Conservation (phyloP, 148 eudicot genomes). For the Fallopia convolvulus region DNA sequence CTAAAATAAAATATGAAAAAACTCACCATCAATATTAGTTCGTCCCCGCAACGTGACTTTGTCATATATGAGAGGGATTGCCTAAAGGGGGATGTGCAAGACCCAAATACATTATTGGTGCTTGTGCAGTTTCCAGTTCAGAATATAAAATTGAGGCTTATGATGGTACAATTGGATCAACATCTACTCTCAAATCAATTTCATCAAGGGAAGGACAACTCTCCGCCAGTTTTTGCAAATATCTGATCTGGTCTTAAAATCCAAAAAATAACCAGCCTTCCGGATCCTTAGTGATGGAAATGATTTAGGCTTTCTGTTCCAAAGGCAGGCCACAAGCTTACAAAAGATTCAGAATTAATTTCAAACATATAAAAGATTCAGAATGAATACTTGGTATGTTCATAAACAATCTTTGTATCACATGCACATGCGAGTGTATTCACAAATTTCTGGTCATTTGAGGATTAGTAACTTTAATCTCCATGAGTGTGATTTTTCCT, state of each 20-base stretch:
- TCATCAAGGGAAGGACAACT: conserved; percentile 44
- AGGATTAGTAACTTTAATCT: too few species aligned
- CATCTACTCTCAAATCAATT: conserved; percentile 66
- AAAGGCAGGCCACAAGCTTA: too few species aligned
- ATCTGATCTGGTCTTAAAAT: conserved; percentile 36
- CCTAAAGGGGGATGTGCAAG: conserved; percentile 13
- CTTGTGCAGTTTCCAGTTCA: conserved; percentile 17
- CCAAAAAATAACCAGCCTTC: conserved; percentile 51
- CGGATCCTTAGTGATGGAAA: conserved; percentile 60
- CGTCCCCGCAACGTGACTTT: conserved; percentile 74
- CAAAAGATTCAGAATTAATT: too few species aligned
- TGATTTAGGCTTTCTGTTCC: conserved; percentile 46
- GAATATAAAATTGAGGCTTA: conserved; percentile 44
- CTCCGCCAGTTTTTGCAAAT: conserved; percentile 36
- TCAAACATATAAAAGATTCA: too few species aligned
- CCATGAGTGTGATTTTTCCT: too few species aligned
- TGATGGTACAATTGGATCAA: conserved; percentile 52
- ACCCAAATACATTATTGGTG: conserved; percentile 18
- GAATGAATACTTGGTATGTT: too few species aligned
- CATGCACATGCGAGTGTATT: too few species aligned
- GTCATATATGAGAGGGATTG: conserved; percentile 34
- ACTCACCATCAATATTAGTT: conserved; percentile 62
- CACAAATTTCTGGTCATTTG: too few species aligned
- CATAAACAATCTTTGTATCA: too few species aligned
- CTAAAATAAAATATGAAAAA: not conserved